Conservation (phyloP, 495 filamentous ascomycete genomes). For the Mycothermus thermophilus region DNA sequence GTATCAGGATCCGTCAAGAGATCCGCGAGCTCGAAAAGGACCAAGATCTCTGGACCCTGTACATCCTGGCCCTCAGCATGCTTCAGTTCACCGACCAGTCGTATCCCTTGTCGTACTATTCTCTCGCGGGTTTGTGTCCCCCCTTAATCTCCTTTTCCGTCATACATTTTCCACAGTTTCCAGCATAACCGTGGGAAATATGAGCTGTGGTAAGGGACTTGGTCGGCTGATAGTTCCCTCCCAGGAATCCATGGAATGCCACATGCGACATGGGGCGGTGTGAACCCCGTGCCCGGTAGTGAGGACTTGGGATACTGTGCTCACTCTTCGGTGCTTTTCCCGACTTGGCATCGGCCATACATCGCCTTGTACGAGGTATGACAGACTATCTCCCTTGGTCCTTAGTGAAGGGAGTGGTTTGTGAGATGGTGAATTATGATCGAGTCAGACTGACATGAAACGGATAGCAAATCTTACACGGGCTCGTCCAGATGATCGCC, state of each 20-base stretch:
- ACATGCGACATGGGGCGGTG: slow-evolving; percentile 41
- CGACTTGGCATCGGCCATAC: slow-evolving; percentile 61
- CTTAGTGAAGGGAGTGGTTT: too few relatives aligned
- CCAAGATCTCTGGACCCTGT: slow-evolving; percentile 43
- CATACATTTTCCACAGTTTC: too few relatives aligned
- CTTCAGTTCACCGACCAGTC: slow-evolving; percentile 42
- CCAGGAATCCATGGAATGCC: slow-evolving; percentile 54
- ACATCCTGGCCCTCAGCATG: slow-evolving; percentile 39
- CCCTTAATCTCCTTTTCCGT: background rate
- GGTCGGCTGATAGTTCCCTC: too few relatives aligned
- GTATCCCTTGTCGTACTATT: slow-evolving; percentile 44
- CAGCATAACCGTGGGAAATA: too few relatives aligned
- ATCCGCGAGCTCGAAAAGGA: slow-evolving; percentile 45
- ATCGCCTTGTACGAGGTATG: slow-evolving; percentile 52
- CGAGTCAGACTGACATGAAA: too few relatives aligned
- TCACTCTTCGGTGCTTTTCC: slow-evolving; percentile 52
- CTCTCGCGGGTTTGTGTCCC: slow-evolving; percentile 29
- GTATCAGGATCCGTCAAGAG: slow-evolving; percentile 26
- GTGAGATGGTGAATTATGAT: too few relatives aligned
- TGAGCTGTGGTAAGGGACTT: too few relatives aligned
- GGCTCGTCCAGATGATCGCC: slow-evolving; percentile 37
- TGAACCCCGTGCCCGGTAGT: slow-evolving; percentile 32
- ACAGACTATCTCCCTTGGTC: background rate
- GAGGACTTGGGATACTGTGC: slow-evolving; percentile 47
- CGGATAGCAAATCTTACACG: slow-evolving; percentile 46